Base-by-base conservation (phyloP, 192 early-diverging fungal genomes). In the Pecoramyces ruminantium region DNA sequence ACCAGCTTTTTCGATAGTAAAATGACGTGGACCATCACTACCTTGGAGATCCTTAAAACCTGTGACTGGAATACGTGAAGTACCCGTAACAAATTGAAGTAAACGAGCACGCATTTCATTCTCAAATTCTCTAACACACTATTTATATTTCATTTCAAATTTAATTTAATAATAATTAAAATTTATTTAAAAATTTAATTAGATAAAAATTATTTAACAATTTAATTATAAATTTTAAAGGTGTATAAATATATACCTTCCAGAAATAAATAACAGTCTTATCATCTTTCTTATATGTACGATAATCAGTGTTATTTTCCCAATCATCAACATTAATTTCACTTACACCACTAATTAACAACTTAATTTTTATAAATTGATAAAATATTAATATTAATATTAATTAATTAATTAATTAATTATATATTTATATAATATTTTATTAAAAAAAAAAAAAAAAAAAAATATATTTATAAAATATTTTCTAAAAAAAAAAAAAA, bases 21-120 rank as follows among this genome's bases (percentile, higher is more conserved):
- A 99, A 51, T 94, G 87, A 67, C 97, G 87, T 12, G 97, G 97
- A 0, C 97, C 97, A 85, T 99, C 97, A 82, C 91, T 93, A 38
- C 97, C 97, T 86, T 99, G 97, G 77, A 99, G 85, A 84, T 99
- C 97, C 83, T 97, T 99, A 87, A 99, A 99, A 11, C 97, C 97
- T 82, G 97, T 99, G 83, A 99, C 96, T 4, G 97, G 97, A 82
- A 99, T 97, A 40, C 97, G 92, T 30, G 95, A 97, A 0, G 97
- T 99, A 28, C 97, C 97, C 11, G 97, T 99, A 1, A 96, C 95
- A 86, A 99, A 99, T 88, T 99, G 97, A 51, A 99, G 88, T 83
- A 99, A 83, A 78, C 96, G 93, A 16, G 95, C 92, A 85, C 94
- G 94, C 92, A 96, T 96, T 87, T 99, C 97, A 28, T 89, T 87